Percentiles rank a stretch among this genome's conserved stretches.
phyloP scores from a whole-genome alignment of 2,329 filamentous ascomycete species.

The Westerdykella aurantiaca region DNA sequence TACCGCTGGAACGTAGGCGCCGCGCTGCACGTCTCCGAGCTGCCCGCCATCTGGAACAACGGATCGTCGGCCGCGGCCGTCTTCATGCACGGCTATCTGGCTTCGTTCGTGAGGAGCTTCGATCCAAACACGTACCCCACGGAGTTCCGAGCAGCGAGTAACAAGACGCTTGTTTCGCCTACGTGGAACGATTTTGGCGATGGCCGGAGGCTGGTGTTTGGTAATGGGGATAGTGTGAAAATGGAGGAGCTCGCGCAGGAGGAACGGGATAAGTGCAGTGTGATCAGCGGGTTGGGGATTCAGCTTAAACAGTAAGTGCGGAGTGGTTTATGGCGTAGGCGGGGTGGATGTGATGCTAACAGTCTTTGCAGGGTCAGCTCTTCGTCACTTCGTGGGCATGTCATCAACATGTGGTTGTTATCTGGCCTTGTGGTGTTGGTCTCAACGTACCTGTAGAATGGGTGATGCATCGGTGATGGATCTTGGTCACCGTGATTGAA shows the following conservation, averaged over 20 bases:
- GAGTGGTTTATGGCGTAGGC: too few relatives aligned
- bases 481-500: too few relatives aligned
- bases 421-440: too few relatives aligned
- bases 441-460: too few relatives aligned
- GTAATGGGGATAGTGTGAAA: slow-evolving; percentile 20
- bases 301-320: slow-evolving; percentile 27
- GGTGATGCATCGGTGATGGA: too few relatives aligned
- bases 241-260: slow-evolving; percentile 24
- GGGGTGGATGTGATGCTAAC: too few relatives aligned
- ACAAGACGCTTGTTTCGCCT: slow-evolving; percentile 16
- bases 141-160: slow-evolving; percentile 14
- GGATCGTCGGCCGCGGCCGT: slow-evolving; percentile 25
- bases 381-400: too few relatives aligned
- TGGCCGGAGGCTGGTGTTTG: slow-evolving; percentile 21
- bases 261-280: slow-evolving; percentile 19
- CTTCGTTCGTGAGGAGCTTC: slow-evolving; percentile 40
- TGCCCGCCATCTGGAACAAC: slow-evolving; percentile 36
- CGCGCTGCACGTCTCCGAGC: slow-evolving; percentile 35
- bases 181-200: slow-evolving; percentile 22
- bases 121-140: slow-evolving; percentile 37
- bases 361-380: too few relatives aligned
- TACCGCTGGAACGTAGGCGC: slow-evolving; percentile 47
- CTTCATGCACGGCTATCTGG: slow-evolving; percentile 39
- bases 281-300: slow-evolving; percentile 23
- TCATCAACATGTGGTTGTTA: too few relatives aligned